Conservation (phyloP, 202 grass and related monocot species). For the Alloteropsis angusta region DNA sequence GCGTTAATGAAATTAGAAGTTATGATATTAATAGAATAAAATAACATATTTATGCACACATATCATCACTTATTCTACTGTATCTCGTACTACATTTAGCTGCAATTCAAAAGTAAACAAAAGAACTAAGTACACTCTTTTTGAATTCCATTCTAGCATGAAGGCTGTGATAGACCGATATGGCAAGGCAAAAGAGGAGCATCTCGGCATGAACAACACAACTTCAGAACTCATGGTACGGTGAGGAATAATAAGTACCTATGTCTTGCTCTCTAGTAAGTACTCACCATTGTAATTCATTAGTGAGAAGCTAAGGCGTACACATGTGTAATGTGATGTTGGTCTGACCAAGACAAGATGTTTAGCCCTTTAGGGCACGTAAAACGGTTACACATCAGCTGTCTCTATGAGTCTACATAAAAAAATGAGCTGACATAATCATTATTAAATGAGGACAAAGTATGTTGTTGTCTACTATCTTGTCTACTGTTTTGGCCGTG, state of each 20-base stretch:
- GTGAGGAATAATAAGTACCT: neutral
- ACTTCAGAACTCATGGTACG: slow-evolving; percentile 69
- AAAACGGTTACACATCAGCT: too few relatives aligned
- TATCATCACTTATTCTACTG: neutral
- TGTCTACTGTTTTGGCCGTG: too few relatives aligned
- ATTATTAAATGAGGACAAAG: too few relatives aligned
- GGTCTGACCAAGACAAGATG: neutral
- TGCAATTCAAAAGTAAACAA: neutral
- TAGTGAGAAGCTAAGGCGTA: neutral
- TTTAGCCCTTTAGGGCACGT: neutral
- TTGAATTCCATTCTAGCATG: slow-evolving; percentile 42
- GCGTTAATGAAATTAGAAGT: neutral
- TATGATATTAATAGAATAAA: neutral
- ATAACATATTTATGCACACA: neutral
- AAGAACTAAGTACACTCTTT: neutral
- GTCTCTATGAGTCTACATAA: too few relatives aligned
- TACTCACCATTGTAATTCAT: neutral
- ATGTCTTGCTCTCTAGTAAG: too few relatives aligned
- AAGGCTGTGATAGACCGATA: slow-evolving; percentile 68
- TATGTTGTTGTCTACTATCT: too few relatives aligned
- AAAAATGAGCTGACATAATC: too few relatives aligned
- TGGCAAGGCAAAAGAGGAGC: slow-evolving; percentile 58
- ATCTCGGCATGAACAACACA: slow-evolving; percentile 22
- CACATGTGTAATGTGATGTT: neutral
- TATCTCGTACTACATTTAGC: neutral